Conservation (phyloP, 1,284 basidiomycete genomes). For the Heliocybe sulcata region DNA sequence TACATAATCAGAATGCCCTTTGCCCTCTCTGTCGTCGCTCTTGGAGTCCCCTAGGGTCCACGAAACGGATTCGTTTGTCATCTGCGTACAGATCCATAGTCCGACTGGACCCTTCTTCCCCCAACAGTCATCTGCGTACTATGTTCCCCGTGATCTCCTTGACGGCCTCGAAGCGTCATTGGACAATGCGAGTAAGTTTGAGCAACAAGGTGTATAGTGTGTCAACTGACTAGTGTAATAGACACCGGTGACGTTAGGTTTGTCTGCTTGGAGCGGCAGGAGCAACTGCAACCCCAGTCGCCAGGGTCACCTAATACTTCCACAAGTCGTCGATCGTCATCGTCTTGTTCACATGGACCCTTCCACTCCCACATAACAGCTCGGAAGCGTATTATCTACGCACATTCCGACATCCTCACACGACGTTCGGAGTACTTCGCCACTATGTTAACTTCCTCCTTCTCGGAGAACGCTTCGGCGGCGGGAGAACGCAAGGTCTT, state of each 20-base stretch:
- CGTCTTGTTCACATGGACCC: constrained; percentile 31
- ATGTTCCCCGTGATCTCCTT: constrained; percentile 54
- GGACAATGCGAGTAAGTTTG: constrained; percentile 52
- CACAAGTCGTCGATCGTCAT: constrained; percentile 23
- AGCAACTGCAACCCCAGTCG: constrained; percentile 16
- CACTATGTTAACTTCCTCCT: constrained; percentile 70
- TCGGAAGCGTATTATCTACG: constrained; percentile 69
- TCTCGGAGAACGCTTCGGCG: constrained; percentile 44
- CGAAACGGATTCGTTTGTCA: constrained; percentile 58
- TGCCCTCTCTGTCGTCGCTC: constrained; percentile 57
- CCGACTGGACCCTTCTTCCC: constrained; percentile 60
- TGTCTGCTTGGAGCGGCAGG: constrained; percentile 59
- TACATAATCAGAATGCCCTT: constrained; percentile 42
- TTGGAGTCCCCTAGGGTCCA: constrained; percentile 50
- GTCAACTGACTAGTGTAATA: constrained; percentile 11
- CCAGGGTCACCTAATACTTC: constrained; percentile 18
- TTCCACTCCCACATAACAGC: constrained; percentile 39
- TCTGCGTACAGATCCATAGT: constrained; percentile 65
- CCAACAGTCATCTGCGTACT: constrained; percentile 57
- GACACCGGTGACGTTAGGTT: constrained; percentile 55
- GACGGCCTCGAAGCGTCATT: constrained; percentile 56
- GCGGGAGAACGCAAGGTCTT: constrained; percentile 51
- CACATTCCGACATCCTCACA: constrained; percentile 72
- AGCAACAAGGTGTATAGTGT: constrained; percentile 7
- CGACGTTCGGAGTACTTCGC: constrained; percentile 75